Base-by-base conservation (phyloP, 1,284 basidiomycete species). In the Trametes sp. region DNA sequence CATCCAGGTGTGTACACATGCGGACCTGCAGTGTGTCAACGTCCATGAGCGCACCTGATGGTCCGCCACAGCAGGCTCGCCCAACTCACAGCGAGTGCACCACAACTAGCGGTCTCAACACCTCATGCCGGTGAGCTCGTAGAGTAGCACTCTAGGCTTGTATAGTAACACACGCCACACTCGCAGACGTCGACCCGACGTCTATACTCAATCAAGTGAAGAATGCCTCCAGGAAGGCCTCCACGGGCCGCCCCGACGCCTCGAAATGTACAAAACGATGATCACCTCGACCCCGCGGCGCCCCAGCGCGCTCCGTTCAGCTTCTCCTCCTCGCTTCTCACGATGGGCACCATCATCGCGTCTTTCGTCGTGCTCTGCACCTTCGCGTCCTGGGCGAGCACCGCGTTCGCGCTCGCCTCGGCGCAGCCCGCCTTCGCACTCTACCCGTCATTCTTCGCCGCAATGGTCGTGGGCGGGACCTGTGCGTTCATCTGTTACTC, bases 381-480 rank as follows among this genome's bases (percentile, higher is more conserved):
- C 6, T 24, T 48, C 38, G 66, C 66, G 21, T 59, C 66, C 9
- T 24, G 36, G 38, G 59, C 53, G 48, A 63, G 59, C 52, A 60
- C 59, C 21, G 28, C 11, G 42, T 68, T 68, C 57, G 66, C 66
- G 50, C 51, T 65, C 46, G n/a, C 14, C 23, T 62, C 64, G 46
- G 66, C 66, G 26, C 59, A 35, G 16, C 66, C 63, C 26, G 31
- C 62, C 41, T 65, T 62, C 55, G 54, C 53, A 14, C 28, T 59
- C 10, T 68, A 68, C 60, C 66, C 66, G 4, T 2, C 64, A 13
- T 59, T 64, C 48, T 59, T 64, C 54, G 66, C 66, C 8, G 53
- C 63, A 33, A 63, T 63, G 64, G 57, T 68, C 62, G 49, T 68
- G 42, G 66, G 66, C n/a, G 64, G 61, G 13, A 36, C 44, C 21